Percentiles rank a stretch among this genome's conserved stretches.
phyloP scores from a whole-genome alignment of 129 eudicot genomes.

The Calendula officinalis region DNA sequence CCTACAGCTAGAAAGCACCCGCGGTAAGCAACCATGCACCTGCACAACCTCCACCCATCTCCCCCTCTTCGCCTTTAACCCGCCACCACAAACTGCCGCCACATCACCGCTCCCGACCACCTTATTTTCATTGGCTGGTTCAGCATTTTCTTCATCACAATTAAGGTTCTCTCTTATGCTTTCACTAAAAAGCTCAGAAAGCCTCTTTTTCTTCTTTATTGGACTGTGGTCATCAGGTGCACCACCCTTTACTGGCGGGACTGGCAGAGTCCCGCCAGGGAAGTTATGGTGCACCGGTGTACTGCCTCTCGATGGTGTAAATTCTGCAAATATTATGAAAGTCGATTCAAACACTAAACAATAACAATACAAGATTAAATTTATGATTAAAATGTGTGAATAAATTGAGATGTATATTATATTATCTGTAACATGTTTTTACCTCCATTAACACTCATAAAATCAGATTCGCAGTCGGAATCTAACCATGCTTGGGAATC shows the following conservation, averaged over 20 bases:
- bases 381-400: no score
- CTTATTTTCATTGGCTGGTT: slow-evolving; percentile 18
- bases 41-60: slow-evolving; percentile 38
- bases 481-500: slow-evolving; percentile 68
- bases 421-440: not conserved
- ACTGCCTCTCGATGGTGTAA: slow-evolving; percentile 58
- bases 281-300: slow-evolving; percentile 53
- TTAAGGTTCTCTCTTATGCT: slow-evolving; percentile 32
- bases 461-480: slow-evolving; percentile 58
- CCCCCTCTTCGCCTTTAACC: slow-evolving; percentile 21
- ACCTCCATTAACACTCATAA: slow-evolving; percentile 62
- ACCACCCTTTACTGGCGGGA: no score
- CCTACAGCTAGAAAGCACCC: slow-evolving; percentile 44
- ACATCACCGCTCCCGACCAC: slow-evolving; percentile 23
- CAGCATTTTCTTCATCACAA: slow-evolving; percentile 13
- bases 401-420: not conserved
- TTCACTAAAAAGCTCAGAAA: slow-evolving; percentile 56
- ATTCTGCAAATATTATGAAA: slow-evolving; percentile 34
- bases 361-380: no score
- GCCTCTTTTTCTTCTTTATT: slow-evolving; percentile 42
- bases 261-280: slow-evolving; percentile 24
- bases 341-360: not conserved
- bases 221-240: slow-evolving; percentile 29
- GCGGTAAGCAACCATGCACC: slow-evolving; percentile 44
- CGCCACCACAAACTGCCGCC: slow-evolving; percentile 30